phyloP scores from a whole-genome alignment of 768 basidiomycete genomes.

The Dictyophora rubrovolvata region DNA sequence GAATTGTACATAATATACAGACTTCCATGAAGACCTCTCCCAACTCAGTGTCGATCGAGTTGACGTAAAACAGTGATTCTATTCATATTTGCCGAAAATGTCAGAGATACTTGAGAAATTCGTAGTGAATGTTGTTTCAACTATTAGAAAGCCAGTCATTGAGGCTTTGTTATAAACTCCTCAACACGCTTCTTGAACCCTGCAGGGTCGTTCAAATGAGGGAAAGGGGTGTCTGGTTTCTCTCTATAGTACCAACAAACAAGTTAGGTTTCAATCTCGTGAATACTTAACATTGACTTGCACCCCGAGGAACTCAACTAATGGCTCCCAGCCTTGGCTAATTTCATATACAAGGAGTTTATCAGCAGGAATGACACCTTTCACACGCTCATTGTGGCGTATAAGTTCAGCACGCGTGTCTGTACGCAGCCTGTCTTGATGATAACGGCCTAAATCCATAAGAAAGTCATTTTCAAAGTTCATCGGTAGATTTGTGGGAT shows the following conservation, averaged over 20 bases:
- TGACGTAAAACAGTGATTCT: too few relatives aligned
- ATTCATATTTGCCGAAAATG: too few relatives aligned
- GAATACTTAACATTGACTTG: background rate
- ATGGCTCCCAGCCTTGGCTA: background rate
- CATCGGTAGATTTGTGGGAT: too few relatives aligned
- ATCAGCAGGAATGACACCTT: background rate
- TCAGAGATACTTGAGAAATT: too few relatives aligned
- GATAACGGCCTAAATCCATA: background rate
- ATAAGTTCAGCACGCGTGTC: background rate
- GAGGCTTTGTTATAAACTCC: too few relatives aligned
- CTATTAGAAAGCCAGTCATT: too few relatives aligned
- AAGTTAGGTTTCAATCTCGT: background rate
- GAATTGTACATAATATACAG: too few relatives aligned
- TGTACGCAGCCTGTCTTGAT: background rate
- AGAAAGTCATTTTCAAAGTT: too few relatives aligned
- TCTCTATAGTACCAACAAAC: background rate
- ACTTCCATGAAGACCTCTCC: too few relatives aligned
- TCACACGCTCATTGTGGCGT: conserved; percentile 1
- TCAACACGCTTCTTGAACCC: background rate
- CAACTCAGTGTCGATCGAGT: too few relatives aligned
- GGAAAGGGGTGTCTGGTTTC: background rate
- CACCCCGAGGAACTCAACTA: conserved; percentile 3
- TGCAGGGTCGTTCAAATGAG: background rate
- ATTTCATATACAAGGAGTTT: conserved; percentile 4
- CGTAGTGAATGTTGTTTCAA: too few relatives aligned